Evolutionary conservation across 495 filamentous ascomycete genomes (phyloP).

Genomic region (Jackrogersella multiformis): DNA sequence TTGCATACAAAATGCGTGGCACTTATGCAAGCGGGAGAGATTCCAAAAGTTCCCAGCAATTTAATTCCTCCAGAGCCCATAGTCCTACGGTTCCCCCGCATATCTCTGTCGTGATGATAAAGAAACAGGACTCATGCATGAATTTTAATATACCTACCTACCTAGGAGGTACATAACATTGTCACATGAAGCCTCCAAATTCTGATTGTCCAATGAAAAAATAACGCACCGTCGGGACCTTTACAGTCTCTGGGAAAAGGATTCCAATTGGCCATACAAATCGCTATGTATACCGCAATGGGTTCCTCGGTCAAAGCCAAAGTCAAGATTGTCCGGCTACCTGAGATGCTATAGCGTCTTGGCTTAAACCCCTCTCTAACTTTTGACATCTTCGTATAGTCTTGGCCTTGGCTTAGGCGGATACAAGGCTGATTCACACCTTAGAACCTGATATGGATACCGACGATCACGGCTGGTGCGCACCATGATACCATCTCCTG

Average conservation of each 20-base stretch:
- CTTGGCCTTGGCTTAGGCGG: neutral
- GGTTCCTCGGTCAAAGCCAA: constrained; percentile 20
- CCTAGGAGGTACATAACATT: neutral
- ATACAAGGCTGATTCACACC: constrained; percentile 29
- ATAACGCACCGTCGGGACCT: no score
- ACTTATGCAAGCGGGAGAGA: neutral
- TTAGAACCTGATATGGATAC: constrained; percentile 3
- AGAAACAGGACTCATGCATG: neutral
- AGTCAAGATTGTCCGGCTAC: no score
- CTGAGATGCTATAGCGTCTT: neutral
- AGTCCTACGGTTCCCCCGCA: neutral
- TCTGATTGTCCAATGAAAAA: constrained; percentile 16
- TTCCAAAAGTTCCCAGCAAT: neutral
- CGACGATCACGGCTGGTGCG: constrained; percentile 25
- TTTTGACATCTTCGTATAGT: neutral
- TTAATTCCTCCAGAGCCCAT: neutral
- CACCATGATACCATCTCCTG: constrained; percentile 3
- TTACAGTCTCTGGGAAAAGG: no score
- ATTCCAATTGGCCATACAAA: neutral
- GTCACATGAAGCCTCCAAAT: neutral
- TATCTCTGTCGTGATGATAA: no score
- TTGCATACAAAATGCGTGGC: neutral
- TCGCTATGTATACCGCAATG: constrained; percentile 12
- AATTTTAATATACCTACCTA: neutral
- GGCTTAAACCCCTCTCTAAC: constrained; percentile 8